phyloP scores from a whole-genome alignment of 2,329 filamentous ascomycete genomes.

The Fusarium sp. region DNA sequence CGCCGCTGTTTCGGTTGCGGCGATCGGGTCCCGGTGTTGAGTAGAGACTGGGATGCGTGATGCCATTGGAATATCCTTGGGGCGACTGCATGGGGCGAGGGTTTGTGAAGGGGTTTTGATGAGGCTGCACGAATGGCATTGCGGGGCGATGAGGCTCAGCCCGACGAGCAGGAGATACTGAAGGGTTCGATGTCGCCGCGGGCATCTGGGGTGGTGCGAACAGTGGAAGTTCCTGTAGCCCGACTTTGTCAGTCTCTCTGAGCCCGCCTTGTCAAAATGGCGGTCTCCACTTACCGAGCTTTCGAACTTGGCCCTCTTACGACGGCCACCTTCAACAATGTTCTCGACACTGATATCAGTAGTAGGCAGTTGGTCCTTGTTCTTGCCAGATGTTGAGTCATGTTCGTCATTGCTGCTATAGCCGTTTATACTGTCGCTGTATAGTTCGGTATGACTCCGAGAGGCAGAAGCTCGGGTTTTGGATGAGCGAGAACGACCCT shows the following conservation, averaged over 20 bases:
- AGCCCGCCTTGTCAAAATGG: slow-evolving; percentile 38
- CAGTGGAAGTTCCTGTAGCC: slow-evolving; percentile 85
- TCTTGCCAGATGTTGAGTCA: slow-evolving; percentile 77
- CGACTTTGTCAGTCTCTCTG: slow-evolving; percentile 47
- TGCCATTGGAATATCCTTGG: slow-evolving; percentile 73
- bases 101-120: slow-evolving; percentile 84
- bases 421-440: slow-evolving; percentile 74
- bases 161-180: slow-evolving; percentile 89
- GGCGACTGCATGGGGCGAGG: slow-evolving; percentile 84
- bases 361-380: slow-evolving; percentile 88
- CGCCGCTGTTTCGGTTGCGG: slow-evolving; percentile 73
- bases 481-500: slow-evolving; percentile 74
- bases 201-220: slow-evolving; percentile 96
- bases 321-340: slow-evolving; percentile 94
- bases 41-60: slow-evolving; percentile 65
- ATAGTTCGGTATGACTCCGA: slow-evolving; percentile 67
- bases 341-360: slow-evolving; percentile 99
- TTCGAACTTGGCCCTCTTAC: slow-evolving; percentile 94
- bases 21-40: slow-evolving; percentile 72
- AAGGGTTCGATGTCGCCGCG: slow-evolving; percentile 95
- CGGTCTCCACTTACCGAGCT: slow-evolving; percentile 82
- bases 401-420: slow-evolving; percentile 91
- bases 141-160: slow-evolving; percentile 77
- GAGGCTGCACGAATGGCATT: slow-evolving; percentile 80
- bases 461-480: slow-evolving; percentile 70